Conservation (phyloP, 306 rosid species). For the Inga leiocalycina region DNA sequence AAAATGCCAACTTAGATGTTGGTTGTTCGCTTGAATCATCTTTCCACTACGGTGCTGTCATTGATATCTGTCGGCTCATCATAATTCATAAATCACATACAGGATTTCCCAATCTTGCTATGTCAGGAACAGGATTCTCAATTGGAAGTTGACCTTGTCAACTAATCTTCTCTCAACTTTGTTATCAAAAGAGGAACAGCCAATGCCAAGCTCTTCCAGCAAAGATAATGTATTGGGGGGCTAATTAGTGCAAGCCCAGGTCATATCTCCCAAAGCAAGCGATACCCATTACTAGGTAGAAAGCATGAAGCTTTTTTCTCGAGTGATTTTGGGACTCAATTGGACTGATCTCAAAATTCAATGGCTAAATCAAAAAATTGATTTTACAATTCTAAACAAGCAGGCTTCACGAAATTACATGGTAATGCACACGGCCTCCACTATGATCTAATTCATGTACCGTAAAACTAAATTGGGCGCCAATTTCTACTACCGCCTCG, state of each 20-base stretch:
- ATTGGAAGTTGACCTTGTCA: not conserved
- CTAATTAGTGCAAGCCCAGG: not conserved
- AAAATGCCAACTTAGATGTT: not conserved
- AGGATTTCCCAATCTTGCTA: not conserved
- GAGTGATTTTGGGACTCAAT: not conserved
- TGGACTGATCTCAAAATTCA: not conserved
- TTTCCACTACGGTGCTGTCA: not conserved
- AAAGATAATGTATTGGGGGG: not conserved
- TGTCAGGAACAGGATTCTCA: not conserved
- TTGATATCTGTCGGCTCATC: not conserved
- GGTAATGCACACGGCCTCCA: constrained; percentile 12
- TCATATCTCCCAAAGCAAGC: not conserved
- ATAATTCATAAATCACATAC: not conserved
- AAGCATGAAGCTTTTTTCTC: not conserved
- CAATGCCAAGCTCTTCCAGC: not conserved
- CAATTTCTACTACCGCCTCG: constrained; percentile 58
- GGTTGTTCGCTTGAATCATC: not conserved
- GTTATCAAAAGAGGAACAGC: not conserved
- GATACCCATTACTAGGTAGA: not conserved
- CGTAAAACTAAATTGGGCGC: constrained; percentile 45
- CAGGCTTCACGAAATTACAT: constrained; percentile 25
- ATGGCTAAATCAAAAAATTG: not conserved
- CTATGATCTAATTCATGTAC: constrained; percentile 26
- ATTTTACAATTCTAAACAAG: constrained; percentile 8
- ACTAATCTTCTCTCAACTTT: not conserved